phyloP scores from a whole-genome alignment of 2,329 filamentous ascomycete genomes.

The Curvularia sp. region DNA sequence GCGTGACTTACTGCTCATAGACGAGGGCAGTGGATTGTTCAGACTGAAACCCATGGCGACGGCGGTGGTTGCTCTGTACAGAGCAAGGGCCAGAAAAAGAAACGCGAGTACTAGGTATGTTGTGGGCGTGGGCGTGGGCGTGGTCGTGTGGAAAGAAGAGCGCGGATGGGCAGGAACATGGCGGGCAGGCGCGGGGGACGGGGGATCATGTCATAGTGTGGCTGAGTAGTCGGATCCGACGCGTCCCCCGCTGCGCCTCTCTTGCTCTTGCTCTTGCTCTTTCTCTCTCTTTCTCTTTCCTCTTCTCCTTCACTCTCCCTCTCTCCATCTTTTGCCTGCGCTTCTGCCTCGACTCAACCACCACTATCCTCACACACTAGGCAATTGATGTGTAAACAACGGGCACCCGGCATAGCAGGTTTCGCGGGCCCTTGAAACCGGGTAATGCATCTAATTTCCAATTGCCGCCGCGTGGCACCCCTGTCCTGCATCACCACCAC shows the following conservation, averaged over 20 bases:
- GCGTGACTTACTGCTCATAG: conserved; percentile 58
- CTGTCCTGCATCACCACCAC: not conserved
- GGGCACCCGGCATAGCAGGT: not conserved
- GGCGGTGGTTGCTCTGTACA: not conserved
- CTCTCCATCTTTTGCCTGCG: not conserved
- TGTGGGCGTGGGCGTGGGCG: not conserved
- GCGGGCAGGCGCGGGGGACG: conserved; percentile 10
- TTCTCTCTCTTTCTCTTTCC: not conserved
- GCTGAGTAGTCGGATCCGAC: conserved; percentile 16
- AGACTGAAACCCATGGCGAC: conserved; percentile 56
- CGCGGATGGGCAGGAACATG: conserved; percentile 6
- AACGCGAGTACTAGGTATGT: not conserved
- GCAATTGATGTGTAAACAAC: not conserved
- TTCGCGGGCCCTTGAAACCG: not conserved
- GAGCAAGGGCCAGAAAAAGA: not conserved
- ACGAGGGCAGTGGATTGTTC: conserved; percentile 63
- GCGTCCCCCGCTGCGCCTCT: conserved; percentile 7
- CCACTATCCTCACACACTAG: not conserved
- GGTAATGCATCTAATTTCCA: not conserved
- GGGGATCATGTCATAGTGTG: conserved; percentile 18
- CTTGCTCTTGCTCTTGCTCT: not conserved
- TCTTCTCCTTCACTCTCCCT: not conserved
- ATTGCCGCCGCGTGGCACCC: not conserved
- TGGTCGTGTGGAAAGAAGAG: conserved; percentile 1
- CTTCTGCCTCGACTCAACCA: not conserved